These are phyloP conservation scores for Echites panduratus DNA, from an alignment of 257 asterid genomes.

Conservation along the genomic window DNA sequence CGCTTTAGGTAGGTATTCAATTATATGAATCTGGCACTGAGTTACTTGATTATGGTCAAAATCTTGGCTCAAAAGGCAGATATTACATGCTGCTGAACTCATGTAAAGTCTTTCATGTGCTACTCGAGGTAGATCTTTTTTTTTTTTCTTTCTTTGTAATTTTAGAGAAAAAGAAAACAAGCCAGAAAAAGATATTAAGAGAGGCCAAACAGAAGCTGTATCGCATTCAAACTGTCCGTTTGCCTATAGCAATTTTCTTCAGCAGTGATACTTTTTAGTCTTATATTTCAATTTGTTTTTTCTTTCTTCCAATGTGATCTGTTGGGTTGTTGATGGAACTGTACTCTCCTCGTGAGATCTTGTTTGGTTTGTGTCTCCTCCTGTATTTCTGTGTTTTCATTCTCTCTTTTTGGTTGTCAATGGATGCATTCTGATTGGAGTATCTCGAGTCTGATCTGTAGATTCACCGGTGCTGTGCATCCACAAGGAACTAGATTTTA, in stretches of 20 bases:
- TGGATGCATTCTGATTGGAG: too few relatives aligned
- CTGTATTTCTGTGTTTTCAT: too few relatives aligned
- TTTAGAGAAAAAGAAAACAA: neutral
- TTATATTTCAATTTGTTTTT: neutral
- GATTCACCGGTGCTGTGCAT: too few relatives aligned
- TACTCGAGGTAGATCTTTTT: neutral
- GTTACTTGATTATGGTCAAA: neutral
- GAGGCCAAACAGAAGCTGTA: neutral
- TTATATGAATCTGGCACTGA: neutral
- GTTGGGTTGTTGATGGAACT: too few relatives aligned
- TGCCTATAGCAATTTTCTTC: neutral
- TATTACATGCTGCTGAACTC: neutral
- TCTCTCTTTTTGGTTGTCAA: too few relatives aligned
- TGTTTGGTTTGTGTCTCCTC: too few relatives aligned
- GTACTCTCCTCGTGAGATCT: too few relatives aligned
- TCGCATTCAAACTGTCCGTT: conserved; percentile 1
- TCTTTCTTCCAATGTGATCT: neutral
- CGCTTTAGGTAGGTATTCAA: conserved; percentile 34
- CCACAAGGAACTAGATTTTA: too few relatives aligned
- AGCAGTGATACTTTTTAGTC: neutral
- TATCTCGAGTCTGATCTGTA: too few relatives aligned
- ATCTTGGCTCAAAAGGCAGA: neutral
- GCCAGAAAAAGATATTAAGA: neutral
- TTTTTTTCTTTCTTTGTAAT: neutral
- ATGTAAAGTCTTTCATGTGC: neutral